Evolutionary conservation across 139 green algal genomes (phyloP).

Genomic region (Picocystis salinarum): DNA sequence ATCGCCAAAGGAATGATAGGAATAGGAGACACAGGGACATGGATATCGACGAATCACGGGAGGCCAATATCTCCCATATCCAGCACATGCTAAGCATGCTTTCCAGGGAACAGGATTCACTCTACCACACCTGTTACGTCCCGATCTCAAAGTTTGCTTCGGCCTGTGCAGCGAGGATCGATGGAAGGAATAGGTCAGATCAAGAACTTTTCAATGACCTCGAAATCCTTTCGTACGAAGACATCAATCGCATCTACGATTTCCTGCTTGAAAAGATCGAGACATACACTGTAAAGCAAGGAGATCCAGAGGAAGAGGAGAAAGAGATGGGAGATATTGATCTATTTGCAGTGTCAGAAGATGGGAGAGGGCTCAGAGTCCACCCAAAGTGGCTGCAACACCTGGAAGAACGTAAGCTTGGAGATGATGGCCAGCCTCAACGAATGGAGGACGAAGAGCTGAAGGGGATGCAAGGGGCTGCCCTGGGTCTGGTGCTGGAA

Average conservation of each 20-base stretch:
- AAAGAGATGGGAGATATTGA: slow-evolving; percentile 66
- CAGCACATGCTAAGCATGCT: neutral
- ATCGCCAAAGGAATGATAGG: neutral
- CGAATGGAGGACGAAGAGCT: slow-evolving; percentile 18
- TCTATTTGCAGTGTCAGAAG: slow-evolving; percentile 43
- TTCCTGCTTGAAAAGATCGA: slow-evolving; percentile 2
- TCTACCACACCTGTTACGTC: neutral
- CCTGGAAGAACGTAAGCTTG: slow-evolving; percentile 48
- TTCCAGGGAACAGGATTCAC: neutral
- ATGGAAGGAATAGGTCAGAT: too few species aligned
- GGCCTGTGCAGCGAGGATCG: too few species aligned
- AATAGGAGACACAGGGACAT: neutral
- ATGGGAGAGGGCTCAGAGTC: slow-evolving; percentile 28
- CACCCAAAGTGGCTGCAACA: slow-evolving; percentile 60
- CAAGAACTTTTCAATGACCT: slow-evolving; percentile 3
- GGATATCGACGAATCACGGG: neutral
- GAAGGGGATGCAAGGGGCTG: slow-evolving; percentile 30
- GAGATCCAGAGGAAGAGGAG: slow-evolving; percentile 24
- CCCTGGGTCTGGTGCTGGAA: slow-evolving; percentile 58
- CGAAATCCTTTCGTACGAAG: neutral
- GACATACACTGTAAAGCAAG: neutral
- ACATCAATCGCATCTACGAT: neutral
- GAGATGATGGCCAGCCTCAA: slow-evolving; percentile 56
- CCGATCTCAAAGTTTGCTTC: neutral
- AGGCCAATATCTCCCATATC: neutral